These are phyloP conservation scores for Pestalotiopsis sp. DNA, from an alignment of 2,329 filamentous ascomycete species.

Conservation along the genomic window DNA sequence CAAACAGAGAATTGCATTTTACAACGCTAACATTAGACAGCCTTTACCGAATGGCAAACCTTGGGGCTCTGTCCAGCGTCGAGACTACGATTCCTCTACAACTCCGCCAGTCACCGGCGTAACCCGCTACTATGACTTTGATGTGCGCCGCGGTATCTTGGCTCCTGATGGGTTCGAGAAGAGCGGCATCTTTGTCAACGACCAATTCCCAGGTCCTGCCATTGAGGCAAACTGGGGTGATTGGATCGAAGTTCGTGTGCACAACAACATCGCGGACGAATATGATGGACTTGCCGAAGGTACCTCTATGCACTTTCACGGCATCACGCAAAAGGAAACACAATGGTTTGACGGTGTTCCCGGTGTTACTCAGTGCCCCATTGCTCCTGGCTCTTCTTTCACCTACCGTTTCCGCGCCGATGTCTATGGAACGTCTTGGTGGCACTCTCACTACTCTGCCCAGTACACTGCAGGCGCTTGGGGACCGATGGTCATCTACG, in stretches of 20 bases:
- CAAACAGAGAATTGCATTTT: too few relatives aligned
- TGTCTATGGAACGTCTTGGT: constrained; percentile 57
- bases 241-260: constrained; percentile 31
- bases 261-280: constrained; percentile 25
- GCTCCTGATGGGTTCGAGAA: constrained; percentile 55
- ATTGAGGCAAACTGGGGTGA: constrained; percentile 53
- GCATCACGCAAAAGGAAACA: too few relatives aligned
- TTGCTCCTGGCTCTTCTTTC: constrained; percentile 58
- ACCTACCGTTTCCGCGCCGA: constrained; percentile 55
- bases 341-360: constrained; percentile 53
- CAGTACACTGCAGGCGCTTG: constrained; percentile 61
- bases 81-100: too few relatives aligned
- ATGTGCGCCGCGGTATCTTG: too few relatives aligned
- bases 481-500: constrained; percentile 63
- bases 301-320: too few relatives aligned
- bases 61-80: too few relatives aligned
- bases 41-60: too few relatives aligned
- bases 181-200: constrained; percentile 44
- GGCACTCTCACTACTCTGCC: constrained; percentile 57
- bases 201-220: constrained; percentile 54
- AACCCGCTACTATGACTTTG: too few relatives aligned
- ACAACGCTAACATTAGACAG: too few relatives aligned
- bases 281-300: too few relatives aligned
- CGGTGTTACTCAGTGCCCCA: constrained; percentile 62
- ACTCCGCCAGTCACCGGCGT: too few relatives aligned